phyloP scores from a whole-genome alignment of 352 stramenopile species.

The Pythium dissotocum region DNA sequence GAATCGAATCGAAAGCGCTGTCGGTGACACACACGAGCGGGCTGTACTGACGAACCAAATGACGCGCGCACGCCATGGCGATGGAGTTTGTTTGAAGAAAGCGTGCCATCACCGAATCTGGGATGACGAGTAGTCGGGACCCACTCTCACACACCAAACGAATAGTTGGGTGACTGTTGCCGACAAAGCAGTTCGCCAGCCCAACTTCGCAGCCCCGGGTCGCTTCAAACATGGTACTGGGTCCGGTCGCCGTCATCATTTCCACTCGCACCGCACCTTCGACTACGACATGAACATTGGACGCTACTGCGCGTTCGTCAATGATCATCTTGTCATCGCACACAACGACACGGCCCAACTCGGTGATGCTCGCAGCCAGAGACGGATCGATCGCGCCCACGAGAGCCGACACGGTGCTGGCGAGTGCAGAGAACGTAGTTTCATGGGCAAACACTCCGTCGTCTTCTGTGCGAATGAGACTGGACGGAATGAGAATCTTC shows the following conservation, averaged over 20 bases:
- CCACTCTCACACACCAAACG: constrained; percentile 53
- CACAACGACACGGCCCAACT: constrained; percentile 8
- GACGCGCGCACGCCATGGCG: constrained; percentile 49
- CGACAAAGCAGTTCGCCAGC: constrained; percentile 66
- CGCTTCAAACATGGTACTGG: constrained; percentile 21
- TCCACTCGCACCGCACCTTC: constrained; percentile 58
- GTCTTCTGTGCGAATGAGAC: constrained; percentile 26
- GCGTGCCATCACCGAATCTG: constrained; percentile 55
- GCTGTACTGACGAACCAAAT: constrained; percentile 76
- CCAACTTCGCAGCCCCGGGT: constrained; percentile 68
- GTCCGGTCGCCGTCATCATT: constrained; percentile 22
- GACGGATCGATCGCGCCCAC: constrained; percentile 18
- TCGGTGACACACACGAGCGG: constrained; percentile 68
- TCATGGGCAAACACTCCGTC: not conserved
- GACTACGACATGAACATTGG: constrained; percentile 58
- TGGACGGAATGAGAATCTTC: constrained; percentile 39
- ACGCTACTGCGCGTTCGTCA: constrained; percentile 8
- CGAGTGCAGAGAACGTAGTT: not conserved
- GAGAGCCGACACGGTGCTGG: not conserved
- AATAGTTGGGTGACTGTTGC: constrained; percentile 37
- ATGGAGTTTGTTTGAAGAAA: constrained; percentile 56
- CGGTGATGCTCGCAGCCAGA: constrained; percentile 11
- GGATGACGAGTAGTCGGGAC: constrained; percentile 52
- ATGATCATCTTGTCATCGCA: constrained; percentile 20
- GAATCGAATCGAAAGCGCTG: constrained; percentile 82